Percentiles rank a stretch among this genome's conserved stretches.
phyloP scores from a whole-genome alignment of 345 rosid genomes.

The Sonneratia caseolaris region DNA sequence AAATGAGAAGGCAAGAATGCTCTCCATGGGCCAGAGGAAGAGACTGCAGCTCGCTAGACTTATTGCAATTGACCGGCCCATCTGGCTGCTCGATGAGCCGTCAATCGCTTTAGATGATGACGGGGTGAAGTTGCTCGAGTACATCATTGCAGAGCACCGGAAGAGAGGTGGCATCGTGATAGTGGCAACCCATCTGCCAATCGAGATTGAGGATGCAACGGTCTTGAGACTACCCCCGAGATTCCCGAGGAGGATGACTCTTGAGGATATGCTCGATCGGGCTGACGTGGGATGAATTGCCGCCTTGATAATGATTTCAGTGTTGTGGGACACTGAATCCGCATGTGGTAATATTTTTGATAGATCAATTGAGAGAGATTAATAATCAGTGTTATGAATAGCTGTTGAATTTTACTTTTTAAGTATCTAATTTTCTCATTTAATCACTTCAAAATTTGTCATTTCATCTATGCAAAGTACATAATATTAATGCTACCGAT shows the following conservation, averaged over 20 bases:
- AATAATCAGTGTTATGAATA: no score
- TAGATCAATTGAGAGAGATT: no score
- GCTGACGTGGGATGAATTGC: slow-evolving; percentile 5
- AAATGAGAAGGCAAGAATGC: slow-evolving; percentile 69
- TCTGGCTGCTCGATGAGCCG: slow-evolving; percentile 85
- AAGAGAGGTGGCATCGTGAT: slow-evolving; percentile 76
- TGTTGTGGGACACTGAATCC: no score
- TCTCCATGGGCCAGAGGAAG: slow-evolving; percentile 89
- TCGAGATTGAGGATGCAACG: slow-evolving; percentile 77
- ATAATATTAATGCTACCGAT: no score
- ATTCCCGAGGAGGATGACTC: slow-evolving; percentile 73
- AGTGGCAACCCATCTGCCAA: slow-evolving; percentile 80
- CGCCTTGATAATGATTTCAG: no score
- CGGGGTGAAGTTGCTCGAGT: slow-evolving; percentile 68
- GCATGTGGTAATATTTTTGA: no score
- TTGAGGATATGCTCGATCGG: slow-evolving; percentile 73
- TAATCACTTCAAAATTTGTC: no score
- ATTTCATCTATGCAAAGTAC: no score
- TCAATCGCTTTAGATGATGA: slow-evolving; percentile 80
- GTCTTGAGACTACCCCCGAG: slow-evolving; percentile 68
- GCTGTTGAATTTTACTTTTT: no score
- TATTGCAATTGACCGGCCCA: slow-evolving; percentile 74
- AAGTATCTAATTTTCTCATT: no score
- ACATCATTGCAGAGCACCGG: slow-evolving; percentile 59
- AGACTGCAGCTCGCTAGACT: slow-evolving; percentile 78